Evolutionary conservation across 208 protist species (phyloP).

Genomic region (Wallacemonas sp.): DNA sequence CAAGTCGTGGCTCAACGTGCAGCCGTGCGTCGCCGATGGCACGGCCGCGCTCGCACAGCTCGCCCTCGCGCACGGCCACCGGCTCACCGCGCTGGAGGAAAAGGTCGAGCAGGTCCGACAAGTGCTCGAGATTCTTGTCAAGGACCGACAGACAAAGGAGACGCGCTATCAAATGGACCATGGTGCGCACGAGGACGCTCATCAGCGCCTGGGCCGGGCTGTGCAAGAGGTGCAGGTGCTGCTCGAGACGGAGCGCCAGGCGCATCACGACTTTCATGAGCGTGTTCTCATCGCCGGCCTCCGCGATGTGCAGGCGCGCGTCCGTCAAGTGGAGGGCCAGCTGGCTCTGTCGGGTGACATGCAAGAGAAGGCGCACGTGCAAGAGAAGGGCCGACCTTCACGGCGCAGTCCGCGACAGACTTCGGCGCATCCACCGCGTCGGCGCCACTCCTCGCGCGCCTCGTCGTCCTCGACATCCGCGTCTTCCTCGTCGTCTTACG

Average conservation of each 20-base stretch:
- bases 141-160: constrained; percentile 66
- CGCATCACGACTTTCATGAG: constrained; percentile 13
- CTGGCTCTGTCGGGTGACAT: not conserved
- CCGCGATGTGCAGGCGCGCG: constrained; percentile 21
- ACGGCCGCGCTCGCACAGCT: constrained; percentile 23
- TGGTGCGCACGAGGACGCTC: constrained; percentile 13
- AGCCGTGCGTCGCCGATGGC: constrained; percentile 57
- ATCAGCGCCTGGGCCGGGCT: constrained; percentile 12
- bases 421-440: too few relatives aligned
- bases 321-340: constrained; percentile 23
- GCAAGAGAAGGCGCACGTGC: too few relatives aligned
- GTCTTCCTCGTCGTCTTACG: constrained; percentile 7
- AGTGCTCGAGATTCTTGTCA: constrained; percentile 45
- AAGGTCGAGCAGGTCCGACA: constrained; percentile 34
- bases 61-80: constrained; percentile 20
- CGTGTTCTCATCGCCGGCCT: constrained; percentile 16
- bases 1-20: constrained; percentile 74
- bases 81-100: constrained; percentile 32
- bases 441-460: not conserved
- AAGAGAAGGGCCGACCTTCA: too few relatives aligned
- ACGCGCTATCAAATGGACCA: constrained; percentile 64
- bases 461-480: not conserved
- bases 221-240: constrained; percentile 7
- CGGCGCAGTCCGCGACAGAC: too few relatives aligned
- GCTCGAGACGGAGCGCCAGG: constrained; percentile 5